Evolutionary conservation across 257 asterid species (phyloP).

Genomic region (Thymus mandschuricus): DNA sequence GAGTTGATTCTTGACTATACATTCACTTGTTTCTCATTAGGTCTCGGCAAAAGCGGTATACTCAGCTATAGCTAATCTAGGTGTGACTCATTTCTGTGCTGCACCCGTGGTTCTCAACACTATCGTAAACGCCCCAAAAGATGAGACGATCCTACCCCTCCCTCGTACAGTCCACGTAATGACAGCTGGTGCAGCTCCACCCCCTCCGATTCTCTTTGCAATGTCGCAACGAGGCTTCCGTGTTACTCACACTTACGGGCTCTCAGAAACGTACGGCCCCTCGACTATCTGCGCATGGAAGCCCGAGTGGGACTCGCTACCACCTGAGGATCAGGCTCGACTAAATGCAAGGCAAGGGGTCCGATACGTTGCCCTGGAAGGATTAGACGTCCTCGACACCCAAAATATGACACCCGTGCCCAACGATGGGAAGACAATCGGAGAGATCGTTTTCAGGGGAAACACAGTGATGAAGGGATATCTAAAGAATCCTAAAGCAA

Average conservation of each 20-base stretch:
- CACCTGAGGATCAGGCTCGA: constrained; percentile 71
- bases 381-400: constrained; percentile 66
- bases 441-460: constrained; percentile 88
- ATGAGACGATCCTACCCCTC: constrained; percentile 71
- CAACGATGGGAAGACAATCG: constrained; percentile 76
- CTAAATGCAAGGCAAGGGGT: constrained; percentile 87
- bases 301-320: constrained; percentile 90
- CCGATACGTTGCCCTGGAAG: constrained; percentile 67
- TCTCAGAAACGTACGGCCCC: constrained; percentile 91
- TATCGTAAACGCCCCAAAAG: constrained; percentile 66
- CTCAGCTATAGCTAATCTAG: constrained; percentile 76
- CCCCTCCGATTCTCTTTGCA: constrained; percentile 76
- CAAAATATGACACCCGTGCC: constrained; percentile 72
- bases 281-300: constrained; percentile 94
- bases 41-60: constrained; percentile 86
- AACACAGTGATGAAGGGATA: constrained; percentile 93
- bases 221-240: constrained; percentile 82
- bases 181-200: constrained; percentile 99
- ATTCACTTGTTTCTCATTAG: constrained; percentile 41
- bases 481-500: constrained; percentile 86
- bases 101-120: constrained; percentile 96
- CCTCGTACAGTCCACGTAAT: constrained; percentile 81
- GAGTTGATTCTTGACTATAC: neutral
- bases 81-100: constrained; percentile 94
- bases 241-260: constrained; percentile 90